Conservation (phyloP, 768 basidiomycete species). For the Lentinula boryana region DNA sequence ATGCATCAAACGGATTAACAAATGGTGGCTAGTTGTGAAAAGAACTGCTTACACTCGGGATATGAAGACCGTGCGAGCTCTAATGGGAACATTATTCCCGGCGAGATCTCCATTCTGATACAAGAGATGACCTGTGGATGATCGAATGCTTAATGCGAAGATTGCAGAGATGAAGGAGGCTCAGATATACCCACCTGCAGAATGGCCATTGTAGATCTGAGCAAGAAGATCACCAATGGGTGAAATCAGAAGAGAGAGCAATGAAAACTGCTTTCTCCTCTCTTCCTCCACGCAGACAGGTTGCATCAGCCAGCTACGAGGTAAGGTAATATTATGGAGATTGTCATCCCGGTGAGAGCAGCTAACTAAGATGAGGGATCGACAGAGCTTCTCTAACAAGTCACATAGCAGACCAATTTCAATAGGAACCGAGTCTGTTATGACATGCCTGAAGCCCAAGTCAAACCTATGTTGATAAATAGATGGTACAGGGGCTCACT, state of each 20-base stretch:
- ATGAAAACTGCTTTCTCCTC: slow-evolving; percentile 10
- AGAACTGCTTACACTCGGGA: slow-evolving; percentile 37
- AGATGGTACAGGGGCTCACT: neutral
- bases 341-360: slow-evolving; percentile 13
- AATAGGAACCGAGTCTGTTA: slow-evolving; percentile 29
- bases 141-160: neutral
- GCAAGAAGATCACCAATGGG: slow-evolving; percentile 19
- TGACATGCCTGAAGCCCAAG: slow-evolving; percentile 32
- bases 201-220: slow-evolving; percentile 19
- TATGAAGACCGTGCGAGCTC: slow-evolving; percentile 31
- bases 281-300: slow-evolving; percentile 15
- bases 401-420: slow-evolving; percentile 46
- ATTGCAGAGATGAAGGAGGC: neutral
- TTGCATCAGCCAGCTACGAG: slow-evolving; percentile 45
- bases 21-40: neutral
- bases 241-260: slow-evolving; percentile 7
- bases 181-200: slow-evolving; percentile 15
- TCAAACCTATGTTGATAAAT: no score
- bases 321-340: slow-evolving; percentile 45
- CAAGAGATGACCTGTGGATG: slow-evolving; percentile 20
- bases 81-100: slow-evolving; percentile 12
- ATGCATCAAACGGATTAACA: neutral
- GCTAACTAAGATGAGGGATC: slow-evolving; percentile 30
- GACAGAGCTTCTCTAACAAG: slow-evolving; percentile 42
- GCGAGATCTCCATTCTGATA: slow-evolving; percentile 16